These are phyloP conservation scores for Hibiscus syriacus DNA, from an alignment of 345 rosid species.

Conservation along the genomic window DNA sequence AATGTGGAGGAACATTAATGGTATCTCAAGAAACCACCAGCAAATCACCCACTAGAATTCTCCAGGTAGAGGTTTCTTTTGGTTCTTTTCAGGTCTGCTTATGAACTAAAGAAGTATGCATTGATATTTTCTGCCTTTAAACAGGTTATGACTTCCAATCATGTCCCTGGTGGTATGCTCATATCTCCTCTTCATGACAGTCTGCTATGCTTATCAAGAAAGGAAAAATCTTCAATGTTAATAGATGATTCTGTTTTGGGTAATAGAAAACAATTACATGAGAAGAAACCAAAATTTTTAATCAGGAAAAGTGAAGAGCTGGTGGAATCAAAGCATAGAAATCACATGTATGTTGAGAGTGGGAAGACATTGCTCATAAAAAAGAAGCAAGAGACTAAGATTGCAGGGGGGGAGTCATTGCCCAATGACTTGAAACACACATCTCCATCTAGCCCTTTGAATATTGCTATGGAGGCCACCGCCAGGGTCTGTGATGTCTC, in stretches of 20 bases:
- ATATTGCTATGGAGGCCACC: constrained; percentile 12
- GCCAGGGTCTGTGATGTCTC: constrained; percentile 19
- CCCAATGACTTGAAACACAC: constrained; percentile 13
- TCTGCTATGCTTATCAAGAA: constrained; percentile 33
- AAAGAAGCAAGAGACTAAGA: constrained; percentile 17
- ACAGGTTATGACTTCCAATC: constrained; percentile 63
- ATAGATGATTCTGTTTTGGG: constrained; percentile 23
- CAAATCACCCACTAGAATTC: constrained; percentile 54
- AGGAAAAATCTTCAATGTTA: constrained; percentile 22
- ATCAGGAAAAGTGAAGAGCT: constrained; percentile 21
- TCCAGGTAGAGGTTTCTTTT: constrained; percentile 45
- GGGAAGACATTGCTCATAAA: background rate
- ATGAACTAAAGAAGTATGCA: constrained; percentile 13
- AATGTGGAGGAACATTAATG: constrained; percentile 27
- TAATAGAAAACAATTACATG: constrained; percentile 22
- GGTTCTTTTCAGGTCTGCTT: constrained; percentile 11
- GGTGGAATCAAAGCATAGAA: constrained; percentile 12
- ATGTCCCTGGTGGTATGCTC: constrained; percentile 38
- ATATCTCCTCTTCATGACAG: constrained; percentile 70
- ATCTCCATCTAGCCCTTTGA: constrained; percentile 11
- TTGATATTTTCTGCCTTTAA: constrained; percentile 22
- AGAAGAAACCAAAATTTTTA: constrained; percentile 24
- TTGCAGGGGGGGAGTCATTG: constrained; percentile 9
- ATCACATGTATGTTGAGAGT: constrained; percentile 6
- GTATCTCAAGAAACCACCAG: constrained; percentile 18